Base-by-base conservation (phyloP, 208 protist genomes). In the Wallacemonas collosoma region DNA sequence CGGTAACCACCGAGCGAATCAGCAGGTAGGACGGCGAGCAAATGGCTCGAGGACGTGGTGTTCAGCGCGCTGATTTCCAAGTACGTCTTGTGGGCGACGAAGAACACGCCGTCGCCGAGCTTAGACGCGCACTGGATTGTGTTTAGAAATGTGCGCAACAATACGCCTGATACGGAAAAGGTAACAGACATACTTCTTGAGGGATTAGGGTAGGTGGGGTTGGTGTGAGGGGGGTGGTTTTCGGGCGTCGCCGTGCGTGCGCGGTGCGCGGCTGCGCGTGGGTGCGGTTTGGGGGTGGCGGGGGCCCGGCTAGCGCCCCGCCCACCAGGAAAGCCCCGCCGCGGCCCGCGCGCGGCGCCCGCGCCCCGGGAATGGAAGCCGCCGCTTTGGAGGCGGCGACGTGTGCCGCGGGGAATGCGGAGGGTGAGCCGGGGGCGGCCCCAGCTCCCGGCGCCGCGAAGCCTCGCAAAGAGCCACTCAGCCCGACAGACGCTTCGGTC, bases 51-150 rank as follows among this genome's bases (percentile, higher is more conserved):
- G 3, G 60, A 65, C 8, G 60, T 50, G 60, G 12, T 65, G 43
- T 41, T 65, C 40, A 65, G 43, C 15, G 60, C 7, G 60, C 60
- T 65, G 12, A 65, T 50, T 50, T 65, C 60, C 6, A 65, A 15
- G 43, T 51, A 65, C 15, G 60, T 65, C 39, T 65, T 6, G 43
- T 65, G 60, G 4, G 60, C 60, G 6, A 65, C 60, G 39, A 65
- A 65, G 39, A 65, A 65, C 4, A 65, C 60, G 60, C 60, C 60
- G 26, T 65, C 60, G 40, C 60, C 60, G 39, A 65, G 60, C 50
- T 51, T 65, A 5, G 60, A 14, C 9, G 60, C 60, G 60, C 60
- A 65, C 43, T 65, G 60, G 26, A 65, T 51, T 3, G 60, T 51
- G 26, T 26, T 65, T 4, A 65, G 38, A 50, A 65, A 65, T 17